Conservation (phyloP, 1,284 basidiomycete species). For the Marasmius oreades region DNA sequence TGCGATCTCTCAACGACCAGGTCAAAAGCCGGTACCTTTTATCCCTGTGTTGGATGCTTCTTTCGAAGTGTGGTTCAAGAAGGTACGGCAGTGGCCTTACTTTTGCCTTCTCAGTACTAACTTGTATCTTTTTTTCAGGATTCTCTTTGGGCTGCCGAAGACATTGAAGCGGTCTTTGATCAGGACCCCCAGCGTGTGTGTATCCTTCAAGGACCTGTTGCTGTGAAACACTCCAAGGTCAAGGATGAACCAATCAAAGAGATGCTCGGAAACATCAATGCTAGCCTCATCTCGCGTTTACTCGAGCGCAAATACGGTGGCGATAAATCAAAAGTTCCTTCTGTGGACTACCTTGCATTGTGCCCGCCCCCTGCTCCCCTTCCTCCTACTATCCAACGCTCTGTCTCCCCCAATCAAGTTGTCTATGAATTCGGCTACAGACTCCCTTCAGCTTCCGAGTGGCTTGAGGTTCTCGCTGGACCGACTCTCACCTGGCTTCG, state of each 20-base stretch:
- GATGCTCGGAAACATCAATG: conserved; percentile 86
- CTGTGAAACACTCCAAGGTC: conserved; percentile 81
- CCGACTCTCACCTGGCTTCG: conserved; percentile 81
- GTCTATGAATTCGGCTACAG: conserved; percentile 55
- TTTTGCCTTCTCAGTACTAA: conserved; percentile 16
- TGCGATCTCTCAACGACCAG: conserved; percentile 89
- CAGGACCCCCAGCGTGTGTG: conserved; percentile 97
- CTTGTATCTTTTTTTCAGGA: conserved; percentile 51
- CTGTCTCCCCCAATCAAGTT: conserved; percentile 42
- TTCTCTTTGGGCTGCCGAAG: conserved; percentile 97
- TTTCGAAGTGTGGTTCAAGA: conserved; percentile 99
- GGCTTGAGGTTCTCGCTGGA: conserved; percentile 88
- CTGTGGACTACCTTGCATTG: conserved; percentile 82
- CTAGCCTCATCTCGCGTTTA: conserved; percentile 74
- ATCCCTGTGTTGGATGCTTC: conserved; percentile 93
- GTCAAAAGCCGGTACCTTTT: conserved; percentile 98
- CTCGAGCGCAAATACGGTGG: conserved; percentile 81
- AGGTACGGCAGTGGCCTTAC: conserved; percentile 57
- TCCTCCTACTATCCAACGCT: conserved; percentile 46
- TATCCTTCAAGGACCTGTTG: conserved; percentile 96
- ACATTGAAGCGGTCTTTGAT: conserved; percentile 98
- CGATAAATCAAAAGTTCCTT: conserved; percentile 78
- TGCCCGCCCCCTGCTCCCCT: conserved; percentile 36
- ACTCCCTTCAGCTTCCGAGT: conserved; percentile 63
- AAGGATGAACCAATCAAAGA: conserved; percentile 95